Conservation (phyloP, 139 green algal species). For the Chlorella sp. region DNA sequence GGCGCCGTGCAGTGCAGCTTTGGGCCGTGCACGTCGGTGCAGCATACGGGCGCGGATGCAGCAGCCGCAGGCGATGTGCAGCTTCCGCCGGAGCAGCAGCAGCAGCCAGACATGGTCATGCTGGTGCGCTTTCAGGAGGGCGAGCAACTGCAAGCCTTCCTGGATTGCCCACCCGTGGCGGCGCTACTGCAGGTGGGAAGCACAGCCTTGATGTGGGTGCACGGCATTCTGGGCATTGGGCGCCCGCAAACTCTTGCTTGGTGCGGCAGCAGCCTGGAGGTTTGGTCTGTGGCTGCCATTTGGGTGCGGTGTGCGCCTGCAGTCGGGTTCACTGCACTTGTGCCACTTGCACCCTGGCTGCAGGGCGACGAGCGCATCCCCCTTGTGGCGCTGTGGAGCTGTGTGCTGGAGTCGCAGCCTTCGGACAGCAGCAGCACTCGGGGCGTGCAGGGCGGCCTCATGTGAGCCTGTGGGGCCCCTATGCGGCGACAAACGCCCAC, state of each 20-base stretch:
- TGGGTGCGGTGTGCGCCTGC: too few species aligned
- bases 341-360: not conserved
- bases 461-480: too few species aligned
- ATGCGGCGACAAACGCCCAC: too few species aligned
- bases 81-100: not conserved
- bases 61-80: not conserved
- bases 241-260: too few species aligned
- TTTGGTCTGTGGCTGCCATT: too few species aligned
- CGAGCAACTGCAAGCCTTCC: constrained; percentile 31
- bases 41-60: not conserved
- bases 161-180: constrained; percentile 30
- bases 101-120: constrained; percentile 31
- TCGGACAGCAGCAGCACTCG: constrained; percentile 34
- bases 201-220: too few species aligned
- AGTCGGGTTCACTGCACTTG: too few species aligned
- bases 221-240: too few species aligned
- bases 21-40: constrained; percentile 21
- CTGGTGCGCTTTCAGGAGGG: constrained; percentile 23
- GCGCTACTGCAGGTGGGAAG: constrained; percentile 37
- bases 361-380: constrained; percentile 24
- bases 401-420: constrained; percentile 11
- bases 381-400: constrained; percentile 22
- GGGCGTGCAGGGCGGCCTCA: not conserved
- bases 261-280: not conserved
- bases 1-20: constrained; percentile 36